Conservation (phyloP, 108 stramenopile species). For the Bacterosira constricta region DNA sequence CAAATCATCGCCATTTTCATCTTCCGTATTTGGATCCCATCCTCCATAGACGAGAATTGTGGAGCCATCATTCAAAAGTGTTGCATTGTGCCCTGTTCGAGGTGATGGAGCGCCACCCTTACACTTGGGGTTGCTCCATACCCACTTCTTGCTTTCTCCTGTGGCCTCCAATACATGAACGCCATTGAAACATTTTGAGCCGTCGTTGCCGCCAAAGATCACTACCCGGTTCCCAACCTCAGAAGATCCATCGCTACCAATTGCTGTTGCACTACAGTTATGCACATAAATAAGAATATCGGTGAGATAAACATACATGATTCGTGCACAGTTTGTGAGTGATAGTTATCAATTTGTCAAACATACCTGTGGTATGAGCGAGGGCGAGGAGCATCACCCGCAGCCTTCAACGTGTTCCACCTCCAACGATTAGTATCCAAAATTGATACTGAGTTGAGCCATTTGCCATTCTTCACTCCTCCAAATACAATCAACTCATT, state of each 20-base stretch:
- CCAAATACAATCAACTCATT: constrained; percentile 83
- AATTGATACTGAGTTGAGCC: constrained; percentile 65
- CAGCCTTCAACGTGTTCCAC: constrained; percentile 65
- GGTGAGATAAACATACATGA: too few relatives aligned
- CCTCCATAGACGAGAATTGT: constrained; percentile 87
- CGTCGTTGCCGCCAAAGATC: constrained; percentile 87
- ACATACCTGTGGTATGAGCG: constrained; percentile 71
- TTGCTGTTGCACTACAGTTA: constrained; percentile 17
- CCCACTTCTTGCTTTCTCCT: constrained; percentile 46
- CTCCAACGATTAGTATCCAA: constrained; percentile 77
- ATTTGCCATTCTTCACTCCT: constrained; percentile 81
- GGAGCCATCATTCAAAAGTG: constrained; percentile 67
- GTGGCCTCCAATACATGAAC: constrained; percentile 71
- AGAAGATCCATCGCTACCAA: constrained; percentile 2
- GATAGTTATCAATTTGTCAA: neutral
- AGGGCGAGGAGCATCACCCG: constrained; percentile 71
- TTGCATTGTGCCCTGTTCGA: constrained; percentile 79
- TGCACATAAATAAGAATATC: neutral
- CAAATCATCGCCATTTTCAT: constrained; percentile 57
- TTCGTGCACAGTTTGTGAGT: neutral
- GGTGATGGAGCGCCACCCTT: constrained; percentile 65
- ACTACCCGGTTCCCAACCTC: constrained; percentile 52
- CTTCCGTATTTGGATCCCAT: constrained; percentile 86
- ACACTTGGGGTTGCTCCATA: constrained; percentile 71
- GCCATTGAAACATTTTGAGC: constrained; percentile 61